Conservation (phyloP, 2,329 filamentous ascomycete genomes). For the Penicillium sclerotigenum region DNA sequence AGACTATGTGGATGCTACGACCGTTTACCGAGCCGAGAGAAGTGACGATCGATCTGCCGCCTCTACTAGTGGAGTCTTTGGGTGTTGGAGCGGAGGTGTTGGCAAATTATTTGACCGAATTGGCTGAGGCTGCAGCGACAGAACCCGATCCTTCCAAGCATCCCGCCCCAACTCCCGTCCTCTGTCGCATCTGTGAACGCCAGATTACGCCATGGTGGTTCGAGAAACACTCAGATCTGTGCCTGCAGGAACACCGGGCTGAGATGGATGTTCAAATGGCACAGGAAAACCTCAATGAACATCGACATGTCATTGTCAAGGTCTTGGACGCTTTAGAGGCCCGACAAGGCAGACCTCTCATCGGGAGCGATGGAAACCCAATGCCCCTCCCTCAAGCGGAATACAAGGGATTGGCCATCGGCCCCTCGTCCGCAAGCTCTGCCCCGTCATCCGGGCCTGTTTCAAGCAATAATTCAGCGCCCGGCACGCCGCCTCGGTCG, state of each 20-base stretch:
- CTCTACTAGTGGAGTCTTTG: slow-evolving; percentile 84
- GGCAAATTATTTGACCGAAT: slow-evolving; percentile 83
- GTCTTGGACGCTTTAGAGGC: slow-evolving; percentile 89
- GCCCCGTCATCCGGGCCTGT: slow-evolving; percentile 70
- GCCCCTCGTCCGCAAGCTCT: slow-evolving; percentile 64
- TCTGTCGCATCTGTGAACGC: slow-evolving; percentile 95
- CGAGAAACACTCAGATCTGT: slow-evolving; percentile 96
- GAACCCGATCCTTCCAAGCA: slow-evolving; percentile 70
- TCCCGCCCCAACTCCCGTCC: slow-evolving; percentile 75
- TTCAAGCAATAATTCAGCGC: slow-evolving; percentile 67
- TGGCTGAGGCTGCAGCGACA: slow-evolving; percentile 78
- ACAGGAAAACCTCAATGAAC: slow-evolving; percentile 86
- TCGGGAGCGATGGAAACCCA: slow-evolving; percentile 37
- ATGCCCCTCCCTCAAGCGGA: slow-evolving; percentile 63
- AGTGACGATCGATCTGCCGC: slow-evolving; percentile 91
- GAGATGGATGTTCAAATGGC: slow-evolving; percentile 98
- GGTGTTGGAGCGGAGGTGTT: slow-evolving; percentile 93
- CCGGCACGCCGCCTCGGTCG: slow-evolving; percentile 63
- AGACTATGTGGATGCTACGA: slow-evolving; percentile 99
- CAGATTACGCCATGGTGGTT: slow-evolving; percentile 99
- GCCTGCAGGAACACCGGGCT: slow-evolving; percentile 89
- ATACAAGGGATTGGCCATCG: slow-evolving; percentile 85
- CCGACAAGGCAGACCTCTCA: slow-evolving; percentile 43
- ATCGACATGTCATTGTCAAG: slow-evolving; percentile 90
- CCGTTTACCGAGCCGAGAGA: slow-evolving; percentile 84